Percentiles rank a stretch among this genome's conserved stretches.
phyloP scores from a whole-genome alignment of 2,329 filamentous ascomycete species.

The Botrytis elliptica region DNA sequence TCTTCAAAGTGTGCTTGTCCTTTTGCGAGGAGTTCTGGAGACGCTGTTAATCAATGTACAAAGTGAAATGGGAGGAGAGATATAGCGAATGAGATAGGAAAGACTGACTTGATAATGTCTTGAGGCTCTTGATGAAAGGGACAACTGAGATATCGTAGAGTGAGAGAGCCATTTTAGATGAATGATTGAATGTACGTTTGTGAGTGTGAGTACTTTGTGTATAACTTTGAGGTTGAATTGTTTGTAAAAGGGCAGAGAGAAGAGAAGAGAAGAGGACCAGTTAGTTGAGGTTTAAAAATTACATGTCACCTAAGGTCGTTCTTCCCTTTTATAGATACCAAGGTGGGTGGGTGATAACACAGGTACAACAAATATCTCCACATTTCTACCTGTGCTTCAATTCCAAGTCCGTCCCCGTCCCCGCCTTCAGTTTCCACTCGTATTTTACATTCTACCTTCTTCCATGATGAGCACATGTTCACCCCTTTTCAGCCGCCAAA shows the following conservation, averaged over 20 bases:
- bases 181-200: neutral
- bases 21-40: conserved; percentile 9
- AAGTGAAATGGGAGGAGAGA: too few relatives aligned
- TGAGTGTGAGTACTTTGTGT: neutral
- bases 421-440: neutral
- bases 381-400: neutral
- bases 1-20: conserved; percentile 6
- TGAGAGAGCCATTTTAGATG: conserved; percentile 13
- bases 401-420: neutral
- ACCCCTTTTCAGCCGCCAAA: neutral
- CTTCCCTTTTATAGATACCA: neutral
- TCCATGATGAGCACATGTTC: neutral
- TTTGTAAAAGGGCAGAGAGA: neutral
- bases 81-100: neutral
- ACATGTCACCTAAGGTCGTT: neutral
- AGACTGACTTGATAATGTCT: conserved; percentile 9
- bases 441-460: neutral
- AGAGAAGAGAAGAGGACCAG: neutral
- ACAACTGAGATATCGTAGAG: conserved; percentile 12
- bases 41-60: neutral
- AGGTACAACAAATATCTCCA: neutral
- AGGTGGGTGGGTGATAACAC: neutral
- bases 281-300: neutral
- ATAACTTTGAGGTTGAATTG: neutral
- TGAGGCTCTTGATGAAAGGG: conserved; percentile 11